Conservation (phyloP, 2,329 filamentous ascomycete species). For the Lachnellula suecica region DNA sequence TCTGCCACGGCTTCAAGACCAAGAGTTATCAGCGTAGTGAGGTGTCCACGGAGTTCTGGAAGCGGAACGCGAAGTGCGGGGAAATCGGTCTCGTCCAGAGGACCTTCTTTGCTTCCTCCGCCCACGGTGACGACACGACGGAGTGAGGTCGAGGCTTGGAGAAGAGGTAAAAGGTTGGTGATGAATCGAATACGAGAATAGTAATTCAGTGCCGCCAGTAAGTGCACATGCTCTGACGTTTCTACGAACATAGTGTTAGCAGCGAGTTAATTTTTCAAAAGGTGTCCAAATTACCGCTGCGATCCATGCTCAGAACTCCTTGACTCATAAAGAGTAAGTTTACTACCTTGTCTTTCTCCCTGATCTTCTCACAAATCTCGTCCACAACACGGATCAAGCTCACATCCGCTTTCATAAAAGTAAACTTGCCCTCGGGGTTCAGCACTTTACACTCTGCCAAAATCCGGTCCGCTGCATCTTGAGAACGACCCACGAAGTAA, state of each 20-base stretch:
- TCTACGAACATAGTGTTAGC: constrained; percentile 34
- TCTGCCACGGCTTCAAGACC: constrained; percentile 18
- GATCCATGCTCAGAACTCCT: constrained; percentile 32
- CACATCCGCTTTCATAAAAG: constrained; percentile 48
- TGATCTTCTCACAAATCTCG: constrained; percentile 43
- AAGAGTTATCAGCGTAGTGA: constrained; percentile 17
- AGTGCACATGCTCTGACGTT: constrained; percentile 54
- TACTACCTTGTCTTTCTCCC: constrained; percentile 39
- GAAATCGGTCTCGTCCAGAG: constrained; percentile 20
- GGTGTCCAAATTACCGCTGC: constrained; percentile 17
- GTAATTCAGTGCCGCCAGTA: constrained; percentile 47
- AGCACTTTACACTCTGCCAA: constrained; percentile 39
- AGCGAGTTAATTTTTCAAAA: not conserved
- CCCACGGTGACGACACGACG: constrained; percentile 48
- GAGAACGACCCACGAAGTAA: constrained; percentile 52
- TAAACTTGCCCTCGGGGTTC: constrained; percentile 43
- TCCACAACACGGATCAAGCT: constrained; percentile 50
- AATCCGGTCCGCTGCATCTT: constrained; percentile 32
- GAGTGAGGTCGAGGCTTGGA: constrained; percentile 40
- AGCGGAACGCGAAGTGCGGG: constrained; percentile 14
- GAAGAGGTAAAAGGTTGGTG: constrained; percentile 53
- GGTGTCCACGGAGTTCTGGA: constrained; percentile 14
- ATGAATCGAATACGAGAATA: constrained; percentile 58
- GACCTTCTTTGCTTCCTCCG: constrained; percentile 18
- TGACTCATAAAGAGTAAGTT: constrained; percentile 47